Base-by-base conservation (phyloP, 2,329 filamentous ascomycete species). In the Aspergillus aculeatinus region DNA sequence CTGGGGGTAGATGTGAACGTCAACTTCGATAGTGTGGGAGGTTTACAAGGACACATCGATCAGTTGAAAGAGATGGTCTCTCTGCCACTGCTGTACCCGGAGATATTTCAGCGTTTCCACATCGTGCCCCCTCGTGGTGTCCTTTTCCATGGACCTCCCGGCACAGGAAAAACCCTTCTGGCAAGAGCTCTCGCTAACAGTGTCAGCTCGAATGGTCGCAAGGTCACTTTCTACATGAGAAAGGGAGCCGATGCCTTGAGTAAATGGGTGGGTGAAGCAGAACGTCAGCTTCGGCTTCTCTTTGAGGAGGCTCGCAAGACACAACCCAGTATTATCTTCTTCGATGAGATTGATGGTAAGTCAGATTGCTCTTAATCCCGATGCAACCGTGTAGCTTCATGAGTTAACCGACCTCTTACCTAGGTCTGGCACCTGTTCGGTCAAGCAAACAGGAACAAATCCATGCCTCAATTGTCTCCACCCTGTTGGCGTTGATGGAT, bases 361-460 rank as follows among this genome's bases (percentile, higher is more conserved):
- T 58, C 29, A 51, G 27, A 56, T 19, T 27, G 39, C 33, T 31
- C 12, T 3, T 47, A 19, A 21, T 53, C n/a, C 7, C 19, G 25
- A 21, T 14, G 31, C 3, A 35, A 33, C 47, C 31, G 27, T 27
- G 5, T 48, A 27, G 7, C 33, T 55, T 44, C 16, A 35, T 7
- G 14, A 19, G 19, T 5, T 44, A 6, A 44, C 39, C 39, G 9
- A 25, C 35, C 14, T 35, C 33, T 50, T 53, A 19, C n/a, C 16
- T 61, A 81, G 79, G 79, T 58, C 83, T 99, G 65, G 95, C 95
- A 2, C 96, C 95, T 55, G 95, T 98, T 35, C 86, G 95, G 68
- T 98, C 95, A 12, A 97, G 94, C 77, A 98, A 98, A 76, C 94
- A 98, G 78, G 95, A 99, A 74, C 95, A 99, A 77, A 98, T 98